phyloP scores from a whole-genome alignment of 768 basidiomycete species.

The Tricholoma bakamatsutake region DNA sequence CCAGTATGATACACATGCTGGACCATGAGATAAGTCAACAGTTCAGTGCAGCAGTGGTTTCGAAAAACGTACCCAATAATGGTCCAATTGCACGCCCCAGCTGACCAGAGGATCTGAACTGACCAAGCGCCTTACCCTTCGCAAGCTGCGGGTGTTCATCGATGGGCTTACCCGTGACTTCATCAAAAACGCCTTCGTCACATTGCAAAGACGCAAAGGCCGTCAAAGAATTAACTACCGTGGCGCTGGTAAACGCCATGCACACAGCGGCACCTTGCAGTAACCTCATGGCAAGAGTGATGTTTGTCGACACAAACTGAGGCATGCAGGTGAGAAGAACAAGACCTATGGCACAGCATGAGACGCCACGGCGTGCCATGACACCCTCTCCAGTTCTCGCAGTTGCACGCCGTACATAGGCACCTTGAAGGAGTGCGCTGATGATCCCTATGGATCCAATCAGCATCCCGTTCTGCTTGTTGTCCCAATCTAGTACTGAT shows the following conservation, averaged over 20 bases:
- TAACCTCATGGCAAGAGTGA: slow-evolving; percentile 42
- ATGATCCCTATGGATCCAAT: slow-evolving; percentile 88
- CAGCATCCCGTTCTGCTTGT: slow-evolving; percentile 80
- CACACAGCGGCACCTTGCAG: slow-evolving; percentile 72
- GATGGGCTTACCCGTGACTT: slow-evolving; percentile 47
- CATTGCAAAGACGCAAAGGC: slow-evolving; percentile 89
- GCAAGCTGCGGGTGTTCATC: slow-evolving; percentile 62
- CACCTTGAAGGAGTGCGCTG: slow-evolving; percentile 87
- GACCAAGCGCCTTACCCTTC: slow-evolving; percentile 79
- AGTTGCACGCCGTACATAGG: slow-evolving; percentile 83
- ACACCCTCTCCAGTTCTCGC: slow-evolving; percentile 70
- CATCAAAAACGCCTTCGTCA: slow-evolving; percentile 59
- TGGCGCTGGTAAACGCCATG: slow-evolving; percentile 91
- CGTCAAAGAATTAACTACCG: slow-evolving; percentile 91
- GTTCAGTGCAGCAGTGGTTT: too few species aligned
- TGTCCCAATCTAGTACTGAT: slow-evolving; percentile 86
- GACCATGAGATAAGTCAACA: not conserved
- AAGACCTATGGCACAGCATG: slow-evolving; percentile 67
- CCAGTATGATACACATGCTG: slow-evolving; percentile 87
- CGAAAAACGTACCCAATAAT: slow-evolving; percentile 61
- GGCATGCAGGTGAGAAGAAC: slow-evolving; percentile 70
- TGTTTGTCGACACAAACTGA: slow-evolving; percentile 35
- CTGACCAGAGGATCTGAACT: slow-evolving; percentile 90
- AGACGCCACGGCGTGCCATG: slow-evolving; percentile 80
- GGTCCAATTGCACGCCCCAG: slow-evolving; percentile 92